Base-by-base conservation (phyloP, 2,329 filamentous ascomycete species). In the Fusarium nodosum region DNA sequence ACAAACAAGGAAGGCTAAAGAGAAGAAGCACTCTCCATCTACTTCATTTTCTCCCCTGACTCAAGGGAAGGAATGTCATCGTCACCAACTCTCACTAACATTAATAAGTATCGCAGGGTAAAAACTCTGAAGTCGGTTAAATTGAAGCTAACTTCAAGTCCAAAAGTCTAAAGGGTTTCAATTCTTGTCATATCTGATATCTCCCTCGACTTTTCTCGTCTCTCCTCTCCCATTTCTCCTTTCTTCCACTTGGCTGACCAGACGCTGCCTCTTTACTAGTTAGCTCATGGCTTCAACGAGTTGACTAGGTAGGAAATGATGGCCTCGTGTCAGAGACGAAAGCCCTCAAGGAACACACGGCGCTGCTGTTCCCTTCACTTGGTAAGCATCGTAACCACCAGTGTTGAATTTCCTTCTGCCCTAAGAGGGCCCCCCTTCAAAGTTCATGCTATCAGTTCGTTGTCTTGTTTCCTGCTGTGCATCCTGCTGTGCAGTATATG, bases 1-100 rank as follows among this genome's bases (percentile, higher is more conserved):
- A 39, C 26, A 36, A 33, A 36, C 12, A 50, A 38, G 18, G 30
- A 50, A 50, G 48, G 24, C 48, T 51, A 51, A 51, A 39, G 12
- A 30, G n/a, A 51, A 39, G 12, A 30, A 15, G 20, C 20, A 48
- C 31, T 48, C 34, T 34, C 16, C 7, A 22, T 22, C 28, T 39
- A 39, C n/a, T 39, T 39, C 28, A 30, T 39, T 20, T 55, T 57
- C 54, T 62, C 68, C 64, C 64, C 64, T 52, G 38, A 31, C 15
- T 26, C 51, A 16, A 22, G 33, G 57, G 44, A 68, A 48, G 68
- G 68, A 73, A 73, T 73, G 66, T 47, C 50, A 36, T 47, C 33
- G 38, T 57, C 53, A 63, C 55, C 42, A 55, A 44, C 24, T 48
- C 38, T 31, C 48, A 45, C 28, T 41, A 53, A 52, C 3, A 55